Evolutionary conservation across 495 filamentous ascomycete species (phyloP), one percentile per base, ranked within the genome.

Genomic region (Staphylotrichum tortipilum): DNA sequence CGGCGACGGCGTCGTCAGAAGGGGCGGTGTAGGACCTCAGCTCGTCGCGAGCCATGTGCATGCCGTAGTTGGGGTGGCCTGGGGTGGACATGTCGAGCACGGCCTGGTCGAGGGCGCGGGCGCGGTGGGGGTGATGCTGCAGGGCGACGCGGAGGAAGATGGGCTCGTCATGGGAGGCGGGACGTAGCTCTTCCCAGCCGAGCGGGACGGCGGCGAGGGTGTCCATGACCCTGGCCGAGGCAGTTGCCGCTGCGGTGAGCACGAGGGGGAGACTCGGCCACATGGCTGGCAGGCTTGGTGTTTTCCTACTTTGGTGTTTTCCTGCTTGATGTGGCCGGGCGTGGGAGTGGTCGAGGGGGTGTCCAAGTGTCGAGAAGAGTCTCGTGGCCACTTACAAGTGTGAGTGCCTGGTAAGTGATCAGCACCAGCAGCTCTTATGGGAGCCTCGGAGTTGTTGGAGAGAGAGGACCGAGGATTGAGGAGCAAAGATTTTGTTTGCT

Each of bases 81-180:
- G 80, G 80, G 8, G 78, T 79, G 1, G 80, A 80, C 18, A 83
- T 66, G 36, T 76, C 68, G 19, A 72, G 60, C 47, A 82, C 62
- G 35, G 70, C 73, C 29, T 69, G 67, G 64, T 80, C 74, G 7
- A 83, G 60, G 44, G 77, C 73, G n/a, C 68, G 68, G n/a, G 75
- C 52, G 39, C 74, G 56, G 0, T 17, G 18, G 1, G 12, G 35
- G 41, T 60, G 60, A 51, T 66, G 63, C 34, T 51, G 61, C 33
- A 70, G 60, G 24, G 60, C 68, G 24, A 70, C 55, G 19, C 60
- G 63, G 15, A 70, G 53, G 4, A 57, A 43, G 23, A 70, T 62
- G 26, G 61, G 47, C 19, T 72, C 64, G 30, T 52, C 47, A 7
- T 62, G 50, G 14, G 56, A 58, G 4, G 70, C 68, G 18, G 48